A percentile compares a stretch with the other conserved stretches of the same genome.
Evolutionary conservation across 2,329 filamentous ascomycete genomes (phyloP).

Genomic region (Xylariaceae sp.): DNA sequence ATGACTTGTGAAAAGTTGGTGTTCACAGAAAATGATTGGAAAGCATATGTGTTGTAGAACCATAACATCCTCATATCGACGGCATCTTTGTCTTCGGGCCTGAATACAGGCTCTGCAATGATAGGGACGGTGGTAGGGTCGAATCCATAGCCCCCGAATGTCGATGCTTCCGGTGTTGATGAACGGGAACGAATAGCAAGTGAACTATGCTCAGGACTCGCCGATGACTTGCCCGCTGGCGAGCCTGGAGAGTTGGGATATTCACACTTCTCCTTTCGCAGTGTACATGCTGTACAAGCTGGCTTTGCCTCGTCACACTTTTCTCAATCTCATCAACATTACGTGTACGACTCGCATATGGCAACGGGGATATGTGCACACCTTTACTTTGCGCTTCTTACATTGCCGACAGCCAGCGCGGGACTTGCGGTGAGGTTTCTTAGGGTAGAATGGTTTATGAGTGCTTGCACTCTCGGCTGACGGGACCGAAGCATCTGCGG

Average conservation of each 20-base stretch:
- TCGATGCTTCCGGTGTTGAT: background rate
- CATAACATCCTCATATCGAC: constrained; percentile 52
- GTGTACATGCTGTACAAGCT: constrained; percentile 44
- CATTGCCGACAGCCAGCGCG: constrained; percentile 51
- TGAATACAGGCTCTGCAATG: constrained; percentile 35
- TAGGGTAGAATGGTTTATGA: constrained; percentile 38
- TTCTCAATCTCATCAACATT: background rate
- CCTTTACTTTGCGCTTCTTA: constrained; percentile 50
- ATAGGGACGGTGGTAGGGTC: constrained; percentile 8
- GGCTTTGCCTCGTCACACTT: constrained; percentile 51
- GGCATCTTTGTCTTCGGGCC: constrained; percentile 30
- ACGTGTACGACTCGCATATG: background rate
- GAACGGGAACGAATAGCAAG: constrained; percentile 3
- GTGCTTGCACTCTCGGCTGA: background rate
- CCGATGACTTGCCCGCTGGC: background rate
- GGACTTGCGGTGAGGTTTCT: constrained; percentile 54
- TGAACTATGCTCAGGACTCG: background rate
- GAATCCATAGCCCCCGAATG: constrained; percentile 1
- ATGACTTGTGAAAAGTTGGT: constrained; percentile 32
- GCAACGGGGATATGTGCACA: constrained; percentile 3
- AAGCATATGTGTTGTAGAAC: constrained; percentile 50
- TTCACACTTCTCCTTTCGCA: constrained; percentile 45
- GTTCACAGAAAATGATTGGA: constrained; percentile 42
- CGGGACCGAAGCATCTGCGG: background rate
- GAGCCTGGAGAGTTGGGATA: constrained; percentile 34